Evolutionary conservation across 2,329 filamentous ascomycete species (phyloP).

Genomic region (Exserohilum rostratum): DNA sequence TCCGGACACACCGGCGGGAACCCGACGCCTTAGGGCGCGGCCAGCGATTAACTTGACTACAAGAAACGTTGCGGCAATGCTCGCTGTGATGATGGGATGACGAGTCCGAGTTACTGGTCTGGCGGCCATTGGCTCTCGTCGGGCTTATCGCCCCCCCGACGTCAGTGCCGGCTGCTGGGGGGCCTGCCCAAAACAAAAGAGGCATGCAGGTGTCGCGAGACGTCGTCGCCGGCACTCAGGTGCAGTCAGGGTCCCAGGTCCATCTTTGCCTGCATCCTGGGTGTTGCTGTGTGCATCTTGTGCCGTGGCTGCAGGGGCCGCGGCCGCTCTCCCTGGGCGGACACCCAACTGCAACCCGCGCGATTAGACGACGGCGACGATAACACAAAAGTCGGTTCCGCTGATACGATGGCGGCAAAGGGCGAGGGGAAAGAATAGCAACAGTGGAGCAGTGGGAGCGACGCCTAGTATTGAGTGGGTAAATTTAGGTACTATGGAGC

Average conservation of each 20-base stretch:
- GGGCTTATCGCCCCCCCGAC: constrained; percentile 35
- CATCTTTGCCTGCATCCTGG: no score
- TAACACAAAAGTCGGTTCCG: neutral
- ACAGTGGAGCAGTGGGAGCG: constrained; percentile 17
- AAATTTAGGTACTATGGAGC: constrained; percentile 39
- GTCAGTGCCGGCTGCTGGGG: constrained; percentile 19
- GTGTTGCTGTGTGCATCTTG: no score
- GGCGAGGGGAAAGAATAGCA: constrained; percentile 2
- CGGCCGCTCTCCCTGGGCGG: no score
- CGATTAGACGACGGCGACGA: neutral
- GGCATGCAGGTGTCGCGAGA: constrained; percentile 25
- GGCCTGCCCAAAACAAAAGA: constrained; percentile 11
- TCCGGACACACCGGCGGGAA: constrained; percentile 17
- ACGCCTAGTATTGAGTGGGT: constrained; percentile 21
- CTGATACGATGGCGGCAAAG: constrained; percentile 11
- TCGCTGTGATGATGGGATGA: constrained; percentile 32
- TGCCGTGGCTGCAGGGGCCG: no score
- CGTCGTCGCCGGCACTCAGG: no score
- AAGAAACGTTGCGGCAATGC: constrained; percentile 29
- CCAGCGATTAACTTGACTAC: constrained; percentile 34
- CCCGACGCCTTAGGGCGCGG: constrained; percentile 8
- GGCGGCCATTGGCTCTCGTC: constrained; percentile 28
- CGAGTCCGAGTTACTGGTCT: constrained; percentile 27
- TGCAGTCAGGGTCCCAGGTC: no score
- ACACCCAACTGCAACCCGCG: no score